Evolutionary conservation across 2,329 filamentous ascomycete species (phyloP).

Genomic region (Botrytis medusae): DNA sequence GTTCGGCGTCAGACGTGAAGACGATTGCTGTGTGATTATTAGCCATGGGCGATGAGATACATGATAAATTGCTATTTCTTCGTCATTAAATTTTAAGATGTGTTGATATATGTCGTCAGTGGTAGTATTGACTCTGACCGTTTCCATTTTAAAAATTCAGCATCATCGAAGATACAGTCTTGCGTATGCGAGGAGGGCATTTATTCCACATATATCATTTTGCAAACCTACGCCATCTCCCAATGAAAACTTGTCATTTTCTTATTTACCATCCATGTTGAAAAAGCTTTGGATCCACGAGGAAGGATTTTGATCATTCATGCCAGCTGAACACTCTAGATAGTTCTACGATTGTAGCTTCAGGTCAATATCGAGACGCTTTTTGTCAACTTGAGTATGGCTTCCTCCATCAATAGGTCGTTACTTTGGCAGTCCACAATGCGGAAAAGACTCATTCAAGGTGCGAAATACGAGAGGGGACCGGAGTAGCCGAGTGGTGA

Average conservation of each 20-base stretch:
- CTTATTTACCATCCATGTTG: not conserved
- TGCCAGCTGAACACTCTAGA: not conserved
- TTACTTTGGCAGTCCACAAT: not conserved
- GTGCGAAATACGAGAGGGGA: not conserved
- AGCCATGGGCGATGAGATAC: no score
- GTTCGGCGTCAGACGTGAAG: no score
- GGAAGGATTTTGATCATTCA: not conserved
- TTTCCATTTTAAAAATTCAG: no score
- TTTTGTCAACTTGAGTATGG: not conserved
- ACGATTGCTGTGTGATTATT: no score
- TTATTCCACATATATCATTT: not conserved
- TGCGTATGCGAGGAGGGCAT: not conserved
- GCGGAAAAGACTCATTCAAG: not conserved
- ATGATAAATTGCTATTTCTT: no score
- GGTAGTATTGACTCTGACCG: no score
- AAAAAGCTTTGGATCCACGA: not conserved
- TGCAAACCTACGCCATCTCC: not conserved
- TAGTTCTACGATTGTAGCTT: not conserved
- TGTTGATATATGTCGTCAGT: no score
- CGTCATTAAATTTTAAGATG: no score
- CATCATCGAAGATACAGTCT: not conserved
- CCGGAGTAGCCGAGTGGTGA: not conserved
- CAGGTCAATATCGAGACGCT: not conserved
- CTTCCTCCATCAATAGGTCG: not conserved
- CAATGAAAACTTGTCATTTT: not conserved